Evolutionary conservation across 169 alveolate genomes (phyloP).

Genomic region (Eimeria sp.): DNA sequence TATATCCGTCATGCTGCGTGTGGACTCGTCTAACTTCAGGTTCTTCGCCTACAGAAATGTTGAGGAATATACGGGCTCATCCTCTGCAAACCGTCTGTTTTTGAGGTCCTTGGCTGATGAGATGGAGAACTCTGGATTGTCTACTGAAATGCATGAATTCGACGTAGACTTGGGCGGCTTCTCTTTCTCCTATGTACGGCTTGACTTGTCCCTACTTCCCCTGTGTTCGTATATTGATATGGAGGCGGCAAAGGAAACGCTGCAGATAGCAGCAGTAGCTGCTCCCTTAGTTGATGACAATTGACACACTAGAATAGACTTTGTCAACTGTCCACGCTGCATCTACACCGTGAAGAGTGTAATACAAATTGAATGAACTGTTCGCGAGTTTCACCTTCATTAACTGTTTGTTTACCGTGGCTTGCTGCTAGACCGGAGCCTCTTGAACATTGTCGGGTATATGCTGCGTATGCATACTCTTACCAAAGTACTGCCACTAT

Average conservation of each 20-base stretch:
- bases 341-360: neutral
- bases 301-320: neutral
- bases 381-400: neutral
- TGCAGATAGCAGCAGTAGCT: neutral
- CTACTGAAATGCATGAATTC: constrained; percentile 15
- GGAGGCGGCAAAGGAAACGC: neutral
- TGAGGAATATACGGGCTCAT: neutral
- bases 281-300: neutral
- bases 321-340: neutral
- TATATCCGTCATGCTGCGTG: neutral
- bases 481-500: neutral
- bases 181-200: constrained; percentile 41
- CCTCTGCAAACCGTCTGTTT: neutral
- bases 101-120: constrained; percentile 1
- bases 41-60: constrained; percentile 37
- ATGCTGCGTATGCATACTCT: too few species aligned
- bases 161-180: constrained; percentile 52
- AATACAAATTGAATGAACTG: neutral
- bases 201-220: neutral
- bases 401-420: neutral
- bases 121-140: constrained; percentile 25
- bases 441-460: neutral
- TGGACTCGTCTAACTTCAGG: constrained; percentile 6
- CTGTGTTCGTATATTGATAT: neutral
- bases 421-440: neutral